These are phyloP conservation scores for Ottelia alismoides DNA, from an alignment of 106 monocot genomes.

Conservation along the genomic window DNA sequence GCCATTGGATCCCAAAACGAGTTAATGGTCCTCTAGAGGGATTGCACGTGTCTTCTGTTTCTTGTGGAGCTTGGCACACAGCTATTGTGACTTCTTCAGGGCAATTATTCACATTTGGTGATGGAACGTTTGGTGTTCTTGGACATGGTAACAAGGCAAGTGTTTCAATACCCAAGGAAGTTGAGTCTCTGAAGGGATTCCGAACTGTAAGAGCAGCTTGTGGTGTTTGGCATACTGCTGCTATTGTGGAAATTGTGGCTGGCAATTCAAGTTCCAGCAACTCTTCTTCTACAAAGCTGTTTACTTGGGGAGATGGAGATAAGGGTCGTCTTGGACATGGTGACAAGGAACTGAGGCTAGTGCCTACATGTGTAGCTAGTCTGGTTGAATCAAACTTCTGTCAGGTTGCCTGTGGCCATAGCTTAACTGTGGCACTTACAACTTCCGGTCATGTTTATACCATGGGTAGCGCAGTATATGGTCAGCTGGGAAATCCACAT, in stretches of 20 bases:
- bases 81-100: slow-evolving; percentile 68
- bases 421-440: slow-evolving; percentile 67
- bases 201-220: slow-evolving; percentile 64
- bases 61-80: slow-evolving; percentile 85
- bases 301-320: slow-evolving; percentile 86
- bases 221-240: slow-evolving; percentile 89
- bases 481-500: slow-evolving; percentile 69
- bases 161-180: slow-evolving; percentile 50
- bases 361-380: slow-evolving; percentile 67
- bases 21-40: slow-evolving; percentile 63
- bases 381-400: slow-evolving; percentile 68
- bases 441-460: slow-evolving; percentile 74
- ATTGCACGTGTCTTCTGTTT: slow-evolving; percentile 62
- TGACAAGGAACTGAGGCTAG: slow-evolving; percentile 60
- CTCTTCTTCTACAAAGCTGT: slow-evolving; percentile 66
- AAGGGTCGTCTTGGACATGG: slow-evolving; percentile 71
- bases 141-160: slow-evolving; percentile 71
- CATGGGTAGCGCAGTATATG: slow-evolving; percentile 72
- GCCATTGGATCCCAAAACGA: slow-evolving; percentile 68
- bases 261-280: slow-evolving; percentile 57
- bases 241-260: slow-evolving; percentile 68
- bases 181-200: slow-evolving; percentile 60
- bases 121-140: slow-evolving; percentile 83
- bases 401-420: slow-evolving; percentile 76
- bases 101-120: slow-evolving; percentile 71